Evolutionary conservation across 257 asterid genomes (phyloP), one percentile per base, ranked within the genome.

Genomic region (Solanum appendiculatum): DNA sequence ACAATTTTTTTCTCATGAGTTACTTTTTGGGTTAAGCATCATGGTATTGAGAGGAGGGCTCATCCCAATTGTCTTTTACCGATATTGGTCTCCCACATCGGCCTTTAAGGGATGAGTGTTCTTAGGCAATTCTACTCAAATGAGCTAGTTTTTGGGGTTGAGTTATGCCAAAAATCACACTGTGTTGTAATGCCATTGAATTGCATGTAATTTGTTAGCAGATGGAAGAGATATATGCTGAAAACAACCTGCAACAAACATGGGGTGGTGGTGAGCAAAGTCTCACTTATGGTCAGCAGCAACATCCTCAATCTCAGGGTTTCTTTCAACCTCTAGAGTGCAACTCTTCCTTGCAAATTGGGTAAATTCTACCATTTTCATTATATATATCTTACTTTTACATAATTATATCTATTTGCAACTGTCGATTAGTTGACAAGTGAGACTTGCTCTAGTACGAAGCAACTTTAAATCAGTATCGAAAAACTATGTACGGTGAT

Each of bases 321-420:
- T 95, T 95, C 91, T 96, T 96, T 88, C 99, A 96, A 87, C 96
- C 96, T 64, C 90, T 94, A 14, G 97, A 95, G 44, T 95, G 99
- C 94, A 91, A 94, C 91, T 92, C 99, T 51, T 92, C 90, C 88
- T 92, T 96, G 85, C 98, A 96, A 88, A 94, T 93, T 69, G 99
- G 99, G 99, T 96, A 93, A 81, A 18, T 31, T 39, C 78, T 5
- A 6, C 7, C 39, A 3, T 48, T 15, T 18, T 78, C 40, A 14
- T 68, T 31, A 3, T 14, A 78, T 27, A 23, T 42, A 23, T 73
- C 20, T 75, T 39, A 23, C 56, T 23, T 37, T 37, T 73, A 37
- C 1, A 5, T 73, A 37, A 20, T 36, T 36, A 10, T 20, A 36
- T 73, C 10, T 9, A 77, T 77, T 74, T 39, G 6, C 56, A 74